These are phyloP conservation scores for Trypanosoma melophagium DNA, from an alignment of 208 protist species.

Conservation along the genomic window DNA sequence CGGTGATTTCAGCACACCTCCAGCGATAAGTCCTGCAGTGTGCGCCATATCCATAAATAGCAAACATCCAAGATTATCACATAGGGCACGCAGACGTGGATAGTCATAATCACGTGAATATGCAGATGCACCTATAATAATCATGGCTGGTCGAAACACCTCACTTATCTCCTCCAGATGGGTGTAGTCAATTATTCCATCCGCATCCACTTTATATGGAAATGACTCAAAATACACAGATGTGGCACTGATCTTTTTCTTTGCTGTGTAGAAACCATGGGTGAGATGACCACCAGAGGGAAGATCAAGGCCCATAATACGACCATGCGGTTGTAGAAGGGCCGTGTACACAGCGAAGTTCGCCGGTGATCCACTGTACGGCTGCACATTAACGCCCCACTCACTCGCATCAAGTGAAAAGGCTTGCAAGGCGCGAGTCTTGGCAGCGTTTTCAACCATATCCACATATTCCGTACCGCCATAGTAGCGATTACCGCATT, in stretches of 20 bases:
- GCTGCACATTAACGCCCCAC: conserved; percentile 99
- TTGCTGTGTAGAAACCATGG: conserved; percentile 97
- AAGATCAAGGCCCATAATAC: conserved; percentile 97
- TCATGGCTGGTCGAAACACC: conserved; percentile 95
- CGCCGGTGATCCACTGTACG: conserved; percentile 97
- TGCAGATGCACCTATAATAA: conserved; percentile 96
- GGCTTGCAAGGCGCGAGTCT: conserved; percentile 91
- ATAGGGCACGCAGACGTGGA: conserved; percentile 80
- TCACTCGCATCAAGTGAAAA: conserved; percentile 92
- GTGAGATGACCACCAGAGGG: conserved; percentile 94
- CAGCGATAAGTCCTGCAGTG: conserved; percentile 93
- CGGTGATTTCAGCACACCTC: conserved; percentile 77
- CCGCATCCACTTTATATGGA: conserved; percentile 93
- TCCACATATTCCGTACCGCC: conserved; percentile 99
- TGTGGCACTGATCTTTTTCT: conserved; percentile 96
- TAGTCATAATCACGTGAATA: conserved; percentile 98
- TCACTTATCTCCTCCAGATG: conserved; percentile 78
- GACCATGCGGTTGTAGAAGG: conserved; percentile 95
- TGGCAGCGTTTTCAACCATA: conserved; percentile 93
- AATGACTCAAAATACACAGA: conserved; percentile 98
- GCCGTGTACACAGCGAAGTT: conserved; percentile 98
- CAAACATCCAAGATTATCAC: conserved; percentile 86
- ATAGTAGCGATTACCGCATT: conserved; percentile 96
- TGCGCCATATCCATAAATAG: conserved; percentile 99
- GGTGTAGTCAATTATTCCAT: conserved; percentile 98